phyloP scores from a whole-genome alignment of 352 stramenopile species.

The Phytophthora lateralis region DNA sequence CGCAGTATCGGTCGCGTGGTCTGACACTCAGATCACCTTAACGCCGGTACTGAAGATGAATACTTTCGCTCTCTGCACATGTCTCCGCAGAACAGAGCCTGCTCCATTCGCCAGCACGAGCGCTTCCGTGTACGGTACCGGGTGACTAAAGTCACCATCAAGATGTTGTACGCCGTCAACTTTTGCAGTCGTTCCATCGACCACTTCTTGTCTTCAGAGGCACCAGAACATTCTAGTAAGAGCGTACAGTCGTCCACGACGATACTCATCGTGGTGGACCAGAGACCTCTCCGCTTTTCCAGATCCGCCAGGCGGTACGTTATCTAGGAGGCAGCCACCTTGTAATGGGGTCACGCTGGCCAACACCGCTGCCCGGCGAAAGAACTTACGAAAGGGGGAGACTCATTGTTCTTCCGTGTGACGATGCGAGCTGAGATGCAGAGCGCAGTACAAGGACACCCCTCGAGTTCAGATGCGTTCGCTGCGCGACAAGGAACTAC shows the following conservation, averaged over 20 bases:
- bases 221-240: neutral
- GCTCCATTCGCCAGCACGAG: constrained; percentile 16
- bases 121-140: constrained; percentile 3
- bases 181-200: constrained; percentile 4
- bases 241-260: constrained; percentile 11
- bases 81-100: neutral
- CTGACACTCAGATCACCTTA: too few relatives aligned
- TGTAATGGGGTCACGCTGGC: too few relatives aligned
- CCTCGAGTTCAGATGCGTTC: too few relatives aligned
- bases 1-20: too few relatives aligned
- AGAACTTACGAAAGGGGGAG: too few relatives aligned
- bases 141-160: constrained; percentile 16
- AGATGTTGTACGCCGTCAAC: constrained; percentile 19
- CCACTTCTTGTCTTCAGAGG: constrained; percentile 21
- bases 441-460: too few relatives aligned
- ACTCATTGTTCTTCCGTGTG: too few relatives aligned
- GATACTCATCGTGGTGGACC: constrained; percentile 1
- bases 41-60: too few relatives aligned
- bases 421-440: too few relatives aligned
- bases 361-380: too few relatives aligned
- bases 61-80: neutral
- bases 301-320: constrained; percentile 13
- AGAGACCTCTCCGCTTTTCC: constrained; percentile 1
- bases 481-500: too few relatives aligned
- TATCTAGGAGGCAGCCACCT: neutral